A percentile compares a stretch with the other conserved stretches of the same genome.
These are phyloP conservation scores for Peronosclerospora sorghi DNA, from an alignment of 352 stramenopile genomes.

Conservation along the genomic window DNA sequence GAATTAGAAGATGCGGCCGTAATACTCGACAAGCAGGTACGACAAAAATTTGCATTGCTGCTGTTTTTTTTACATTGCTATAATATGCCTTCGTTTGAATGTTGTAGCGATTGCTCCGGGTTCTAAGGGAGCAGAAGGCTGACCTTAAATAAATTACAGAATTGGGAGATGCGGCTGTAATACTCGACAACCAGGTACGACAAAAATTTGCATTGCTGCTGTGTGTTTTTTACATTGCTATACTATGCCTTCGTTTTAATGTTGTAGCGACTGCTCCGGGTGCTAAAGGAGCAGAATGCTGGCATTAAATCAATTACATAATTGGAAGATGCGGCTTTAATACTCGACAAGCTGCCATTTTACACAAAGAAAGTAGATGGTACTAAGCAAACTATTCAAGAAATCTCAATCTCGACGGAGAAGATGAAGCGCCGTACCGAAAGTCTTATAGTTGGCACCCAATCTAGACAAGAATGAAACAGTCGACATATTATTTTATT, in stretches of 20 bases:
- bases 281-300: conserved; percentile 38
- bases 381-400: conserved; percentile 45
- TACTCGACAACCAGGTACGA: conserved; percentile 31
- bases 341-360: conserved; percentile 44
- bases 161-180: conserved; percentile 27
- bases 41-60: not conserved
- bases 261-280: conserved; percentile 36
- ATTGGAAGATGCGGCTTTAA: conserved; percentile 27
- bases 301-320: conserved; percentile 39
- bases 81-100: not conserved
- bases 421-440: conserved; percentile 66
- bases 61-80: conserved; percentile 1
- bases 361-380: conserved; percentile 56
- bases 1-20: too few species aligned
- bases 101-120: conserved; percentile 36
- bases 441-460: conserved; percentile 51
- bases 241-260: not conserved
- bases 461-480: conserved; percentile 18
- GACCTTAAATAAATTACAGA: conserved; percentile 38
- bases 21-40: conserved; percentile 27
- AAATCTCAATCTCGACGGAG: conserved; percentile 47
- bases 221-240: conserved; percentile 1
- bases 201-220: not conserved
- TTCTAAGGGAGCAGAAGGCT: conserved; percentile 38
- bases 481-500: too few species aligned